phyloP scores from a whole-genome alignment of 2,329 filamentous ascomycete genomes.

The Colletotrichum sansevieriae region DNA sequence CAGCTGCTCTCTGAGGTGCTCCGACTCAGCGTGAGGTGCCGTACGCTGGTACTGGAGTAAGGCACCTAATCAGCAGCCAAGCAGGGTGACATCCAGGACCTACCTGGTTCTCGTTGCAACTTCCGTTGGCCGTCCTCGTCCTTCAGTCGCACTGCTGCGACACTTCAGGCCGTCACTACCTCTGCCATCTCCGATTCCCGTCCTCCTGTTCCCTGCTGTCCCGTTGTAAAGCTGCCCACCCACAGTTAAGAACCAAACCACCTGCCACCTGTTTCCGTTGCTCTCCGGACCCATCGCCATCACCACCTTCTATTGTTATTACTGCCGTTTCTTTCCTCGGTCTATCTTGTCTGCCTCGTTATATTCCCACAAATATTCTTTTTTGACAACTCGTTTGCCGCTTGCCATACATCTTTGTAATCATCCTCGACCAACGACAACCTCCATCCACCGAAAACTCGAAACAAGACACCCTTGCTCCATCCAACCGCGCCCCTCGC shows the following conservation, averaged over 20 bases:
- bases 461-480: conserved; percentile 33
- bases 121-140: no score
- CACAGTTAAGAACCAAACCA: conserved; percentile 38
- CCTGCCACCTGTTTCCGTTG: conserved; percentile 9
- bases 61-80: conserved; percentile 5
- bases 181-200: conserved; percentile 37
- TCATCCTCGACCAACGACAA: conserved; percentile 26
- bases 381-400: background rate
- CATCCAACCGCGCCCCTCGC: conserved; percentile 33
- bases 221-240: conserved; percentile 33
- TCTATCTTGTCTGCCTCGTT: conserved; percentile 23
- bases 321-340: conserved; percentile 6
- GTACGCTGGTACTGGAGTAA: background rate
- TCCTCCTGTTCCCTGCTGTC: conserved; percentile 26
- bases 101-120: no score
- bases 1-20: no score
- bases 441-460: conserved; percentile 10
- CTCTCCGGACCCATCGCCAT: no score
- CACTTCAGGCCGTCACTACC: conserved; percentile 17
- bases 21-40: no score
- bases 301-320: background rate
- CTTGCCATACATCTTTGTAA: conserved; percentile 24
- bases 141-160: conserved; percentile 9
- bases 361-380: conserved; percentile 8
- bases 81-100: conserved; percentile 8